Percentiles rank a stretch among this genome's conserved stretches.
Evolutionary conservation across 768 basidiomycete species (phyloP).

Genomic region (Termitomyces bulborhizus): DNA sequence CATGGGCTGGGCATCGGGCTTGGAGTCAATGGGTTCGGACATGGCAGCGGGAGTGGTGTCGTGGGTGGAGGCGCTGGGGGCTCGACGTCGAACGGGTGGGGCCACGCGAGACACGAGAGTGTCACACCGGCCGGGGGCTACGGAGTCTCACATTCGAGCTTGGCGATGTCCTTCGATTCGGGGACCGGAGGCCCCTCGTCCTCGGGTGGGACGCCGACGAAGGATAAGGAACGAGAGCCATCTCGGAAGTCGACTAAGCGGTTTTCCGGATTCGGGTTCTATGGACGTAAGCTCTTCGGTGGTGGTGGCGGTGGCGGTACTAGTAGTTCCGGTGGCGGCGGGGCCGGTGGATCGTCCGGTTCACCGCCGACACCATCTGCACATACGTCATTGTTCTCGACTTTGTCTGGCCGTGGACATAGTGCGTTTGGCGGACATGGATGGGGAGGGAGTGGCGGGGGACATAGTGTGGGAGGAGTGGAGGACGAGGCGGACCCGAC

Average conservation of each 20-base stretch:
- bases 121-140: neutral
- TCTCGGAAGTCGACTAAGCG: conserved; percentile 63
- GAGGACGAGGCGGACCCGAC: conserved; percentile 64
- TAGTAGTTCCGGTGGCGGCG: conserved; percentile 15
- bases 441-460: neutral
- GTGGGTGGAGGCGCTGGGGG: neutral
- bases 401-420: neutral
- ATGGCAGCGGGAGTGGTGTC: neutral
- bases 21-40: neutral
- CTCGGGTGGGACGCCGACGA: neutral
- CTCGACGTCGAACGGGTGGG: neutral
- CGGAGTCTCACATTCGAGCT: conserved; percentile 56
- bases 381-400: neutral
- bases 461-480: conserved; percentile 6
- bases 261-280: conserved; percentile 96
- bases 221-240: conserved; percentile 16
- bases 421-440: neutral
- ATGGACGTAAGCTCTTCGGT: conserved; percentile 80
- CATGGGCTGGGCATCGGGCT: conserved; percentile 25
- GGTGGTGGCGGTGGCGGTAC: conserved; percentile 28
- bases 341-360: conserved; percentile 19
- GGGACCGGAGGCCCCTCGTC: neutral
- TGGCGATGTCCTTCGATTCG: conserved; percentile 53
- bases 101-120: neutral
- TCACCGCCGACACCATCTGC: conserved; percentile 44